Evolutionary conservation across 164 flowering plant species (phyloP), one percentile per base, ranked within the genome.

Genomic region (Sedum album): DNA sequence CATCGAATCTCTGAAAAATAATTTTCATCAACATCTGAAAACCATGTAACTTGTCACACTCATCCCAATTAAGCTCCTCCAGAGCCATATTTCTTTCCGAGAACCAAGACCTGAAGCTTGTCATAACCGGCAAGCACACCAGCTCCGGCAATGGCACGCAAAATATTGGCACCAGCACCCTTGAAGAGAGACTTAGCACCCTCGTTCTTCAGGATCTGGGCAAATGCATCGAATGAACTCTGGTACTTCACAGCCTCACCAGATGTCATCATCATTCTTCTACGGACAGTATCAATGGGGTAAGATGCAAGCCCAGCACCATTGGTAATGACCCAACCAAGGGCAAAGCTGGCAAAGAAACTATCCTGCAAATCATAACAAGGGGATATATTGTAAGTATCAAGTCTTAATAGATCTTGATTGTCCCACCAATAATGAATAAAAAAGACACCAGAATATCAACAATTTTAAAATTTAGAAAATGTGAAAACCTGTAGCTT

Each of bases 241-340:
- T 84, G 84, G 83, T 86, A 86, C 83, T 86, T 86, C 6, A 86
- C 88, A 3, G 90, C 90, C 73, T 86, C 85, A 49, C 89, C 89
- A 5, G 89, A 85, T 18, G 89, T 85, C 87, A 85, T 85, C 89
- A 85, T 85, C 89, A 85, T 85, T 73, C 89, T 85, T 81, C 89
- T 83, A 28, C 89, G 82, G 57, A 85, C 87, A 6, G 89, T 85
- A 41, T 85, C 89, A 71, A 85, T 83, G 3, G 89, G 89, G 80
- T 85, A 85, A 21, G 89, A 83, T 31, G 88, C 90, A 67, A 86
- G 85, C 17, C 86, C 86, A 63, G 90, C 90, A 75, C 87, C 90
- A 48, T 81, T 86, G 31, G 90, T 86, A 75, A 86, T 82, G 42
- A 82, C 70, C 87, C 87, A 86, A 63, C 90, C 90, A 30, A 86